Base-by-base conservation (phyloP, 148 eudicot genomes). In the Chenopodium quinoa region DNA sequence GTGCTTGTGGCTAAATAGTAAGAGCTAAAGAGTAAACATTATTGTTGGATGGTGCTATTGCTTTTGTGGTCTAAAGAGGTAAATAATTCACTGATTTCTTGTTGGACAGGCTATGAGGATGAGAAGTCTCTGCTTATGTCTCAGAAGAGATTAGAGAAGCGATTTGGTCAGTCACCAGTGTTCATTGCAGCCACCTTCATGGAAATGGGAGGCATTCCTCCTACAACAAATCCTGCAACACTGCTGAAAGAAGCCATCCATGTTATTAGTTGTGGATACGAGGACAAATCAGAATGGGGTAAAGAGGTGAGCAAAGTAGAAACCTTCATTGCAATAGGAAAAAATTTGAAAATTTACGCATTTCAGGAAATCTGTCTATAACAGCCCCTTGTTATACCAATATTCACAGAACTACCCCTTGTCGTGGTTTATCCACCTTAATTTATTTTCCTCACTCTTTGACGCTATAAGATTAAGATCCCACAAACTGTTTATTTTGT, bases 131-230 rank as follows among this genome's bases (percentile, higher is more conserved):
- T 95, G 76, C 93, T 95, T 46, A 89, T 95, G 93, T 95, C 99
- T 80, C 97, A 95, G 77, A 95, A 90, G 90, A 92, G 94, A 87
- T 89, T 95, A 72, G 99, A 95, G 87, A 95, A 95, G 88, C 89
- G 99, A 64, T 95, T 95, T 85, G 99, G 97, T 87, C 99, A 95
- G 87, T 95, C 99, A 27, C 92, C 99, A 0, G 99, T 95, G 78
- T 93, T 95, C 81, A 90, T 95, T 84, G 93, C 99, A 77, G 97
- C 98, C 50, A 95, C 98, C 32, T 93, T 95, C 84, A 92, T 92
- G 97, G 98, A 95, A 82, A 85, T 77, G 82, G 98, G 98, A 0
- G 98, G 98, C 77, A 93, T 95, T 85, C 98, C 98, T 27, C 93
- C 92, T 40, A 75, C 97, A 46, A 93, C 97, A 62, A 95, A 93